phyloP scores from a whole-genome alignment of 805 yeast species.

The Tetrapisispora taiwanensis region DNA sequence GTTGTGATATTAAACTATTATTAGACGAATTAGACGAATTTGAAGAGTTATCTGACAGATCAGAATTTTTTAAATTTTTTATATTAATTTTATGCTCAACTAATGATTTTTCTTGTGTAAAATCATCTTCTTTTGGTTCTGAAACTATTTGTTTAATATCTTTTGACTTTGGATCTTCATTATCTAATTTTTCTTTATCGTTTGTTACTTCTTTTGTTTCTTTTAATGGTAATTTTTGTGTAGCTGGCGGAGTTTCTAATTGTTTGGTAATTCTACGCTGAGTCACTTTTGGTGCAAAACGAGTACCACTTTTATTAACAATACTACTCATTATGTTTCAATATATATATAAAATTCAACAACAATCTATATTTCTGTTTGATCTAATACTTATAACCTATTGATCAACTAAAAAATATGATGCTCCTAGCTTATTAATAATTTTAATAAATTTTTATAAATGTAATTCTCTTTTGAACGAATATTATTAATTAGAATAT shows the following conservation, averaged over 20 bases:
- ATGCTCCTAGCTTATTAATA: no score
- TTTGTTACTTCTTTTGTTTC: not conserved
- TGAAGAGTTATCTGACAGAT: not conserved
- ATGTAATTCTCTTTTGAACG: no score
- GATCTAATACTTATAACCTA: no score
- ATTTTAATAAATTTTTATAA: no score
- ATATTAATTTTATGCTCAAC: not conserved
- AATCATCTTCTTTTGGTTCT: constrained; percentile 3
- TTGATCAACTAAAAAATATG: no score
- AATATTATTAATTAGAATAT: no score
- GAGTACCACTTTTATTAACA: constrained; percentile 44
- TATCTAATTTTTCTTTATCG: not conserved
- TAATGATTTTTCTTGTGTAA: not conserved
- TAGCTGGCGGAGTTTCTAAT: constrained; percentile 13
- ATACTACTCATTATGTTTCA: constrained; percentile 28
- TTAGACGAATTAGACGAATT: not conserved
- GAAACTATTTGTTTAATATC: not conserved
- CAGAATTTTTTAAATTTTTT: not conserved
- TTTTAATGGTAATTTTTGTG: not conserved
- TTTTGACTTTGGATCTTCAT: constrained; percentile 3
- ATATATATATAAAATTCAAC: not conserved
- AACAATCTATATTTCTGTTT: not conserved
- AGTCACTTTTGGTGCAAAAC: constrained; percentile 52
- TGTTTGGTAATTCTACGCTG: constrained; percentile 32
- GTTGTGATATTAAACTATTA: constrained; percentile 7